These are phyloP conservation scores for Hirschioporus abietinus DNA, from an alignment of 768 basidiomycete species.

Conservation along the genomic window DNA sequence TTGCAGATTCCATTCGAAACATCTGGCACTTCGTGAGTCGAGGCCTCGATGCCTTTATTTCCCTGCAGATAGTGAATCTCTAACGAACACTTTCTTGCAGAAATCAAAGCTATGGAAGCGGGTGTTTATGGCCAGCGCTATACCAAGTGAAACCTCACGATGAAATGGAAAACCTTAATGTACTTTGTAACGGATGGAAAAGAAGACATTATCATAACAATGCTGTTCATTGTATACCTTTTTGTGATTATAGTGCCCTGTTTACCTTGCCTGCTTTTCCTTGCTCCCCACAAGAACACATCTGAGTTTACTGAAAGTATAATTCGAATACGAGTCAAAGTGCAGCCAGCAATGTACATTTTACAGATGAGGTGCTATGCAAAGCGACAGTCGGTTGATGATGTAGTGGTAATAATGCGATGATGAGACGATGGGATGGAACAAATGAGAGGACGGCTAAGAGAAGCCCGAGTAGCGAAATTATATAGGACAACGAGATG, in stretches of 20 bases:
- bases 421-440: background rate
- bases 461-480: background rate
- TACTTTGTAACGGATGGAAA: background rate
- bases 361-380: background rate
- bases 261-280: too few relatives aligned
- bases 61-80: background rate
- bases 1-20: conserved; percentile 12
- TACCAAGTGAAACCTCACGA: background rate
- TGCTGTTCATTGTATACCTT: too few relatives aligned
- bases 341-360: background rate
- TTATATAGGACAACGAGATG: background rate
- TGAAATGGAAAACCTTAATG: background rate
- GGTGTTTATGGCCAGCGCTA: conserved; percentile 32
- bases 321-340: background rate
- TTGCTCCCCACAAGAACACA: too few relatives aligned
- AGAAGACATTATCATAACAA: too few relatives aligned
- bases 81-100: conserved; percentile 26
- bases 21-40: conserved; percentile 9
- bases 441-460: background rate
- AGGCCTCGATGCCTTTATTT: background rate
- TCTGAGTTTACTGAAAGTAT: too few relatives aligned
- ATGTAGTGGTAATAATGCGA: background rate
- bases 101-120: conserved; percentile 66
- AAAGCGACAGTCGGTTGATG: background rate
- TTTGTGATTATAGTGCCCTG: too few relatives aligned